Base-by-base conservation (phyloP, 345 rosid species). In the Barbarea vulgaris region DNA sequence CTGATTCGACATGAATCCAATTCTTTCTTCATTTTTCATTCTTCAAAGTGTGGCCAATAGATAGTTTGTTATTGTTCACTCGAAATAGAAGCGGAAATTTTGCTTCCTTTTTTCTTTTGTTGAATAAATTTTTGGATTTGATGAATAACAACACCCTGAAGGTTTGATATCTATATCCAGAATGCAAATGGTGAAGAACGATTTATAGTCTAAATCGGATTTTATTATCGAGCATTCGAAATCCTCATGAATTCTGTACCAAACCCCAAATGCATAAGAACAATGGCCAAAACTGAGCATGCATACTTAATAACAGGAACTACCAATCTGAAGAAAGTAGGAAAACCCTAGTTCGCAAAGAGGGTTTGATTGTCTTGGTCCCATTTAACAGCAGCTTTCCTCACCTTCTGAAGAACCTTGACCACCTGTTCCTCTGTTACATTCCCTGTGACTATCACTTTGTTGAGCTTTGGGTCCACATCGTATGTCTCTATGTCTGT, bases 401-500 rank as follows among this genome's bases (percentile, higher is more conserved):
- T 86, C 28, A 85, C 88, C 81, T 93, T 93, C 0, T 87, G 93
- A 52, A 91, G 88, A 70, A 82, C 96, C 77, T 64, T 86, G 58
- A 91, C 84, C 34, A 93, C 91, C 66, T 87, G 77, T 39, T 93
- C 89, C 2, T 84, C 81, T 34, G 90, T 85, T 17, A 93, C 94
- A 46, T 87, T 93, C 13, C 97, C 96, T 1, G 91, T 93, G 24
- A 91, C 94, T 2, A 64, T 86, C 68, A 91, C 97, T 82, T 93
- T 93, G 76, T 86, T 93, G 42, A 89, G 91, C 78, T 85, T 75
- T n/a, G 87, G 79, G 37, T 91, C 96, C 27, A 88, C 90, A 41
- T 93, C 82, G 53, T 89, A 91, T 0, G 97, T 85, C 69, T 93
- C 98, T 39, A 91, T 85, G 73, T 87, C 90, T 87, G 87, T 55